Evolutionary conservation across 352 stramenopile genomes (phyloP).

Genomic region (Globisporangium heterothallicum): DNA sequence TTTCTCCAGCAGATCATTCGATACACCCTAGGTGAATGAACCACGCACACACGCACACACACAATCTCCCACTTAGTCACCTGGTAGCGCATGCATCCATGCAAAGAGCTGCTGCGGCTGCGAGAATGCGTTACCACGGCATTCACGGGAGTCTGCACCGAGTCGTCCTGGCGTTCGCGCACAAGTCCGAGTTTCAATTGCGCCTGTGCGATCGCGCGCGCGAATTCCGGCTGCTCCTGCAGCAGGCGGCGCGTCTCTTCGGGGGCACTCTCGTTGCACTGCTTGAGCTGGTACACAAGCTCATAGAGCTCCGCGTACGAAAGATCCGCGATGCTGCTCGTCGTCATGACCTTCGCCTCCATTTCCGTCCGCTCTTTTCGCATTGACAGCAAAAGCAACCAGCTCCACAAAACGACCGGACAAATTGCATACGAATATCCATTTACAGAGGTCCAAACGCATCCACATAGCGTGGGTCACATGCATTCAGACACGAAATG

Average conservation of each 20-base stretch:
- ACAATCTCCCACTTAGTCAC: too few relatives aligned
- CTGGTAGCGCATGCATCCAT: too few relatives aligned
- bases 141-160: slow-evolving; percentile 33
- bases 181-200: slow-evolving; percentile 74
- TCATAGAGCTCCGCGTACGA: slow-evolving; percentile 58
- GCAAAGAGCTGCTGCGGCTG: too few relatives aligned
- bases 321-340: slow-evolving; percentile 42
- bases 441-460: not conserved
- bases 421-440: not conserved
- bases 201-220: slow-evolving; percentile 59
- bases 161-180: slow-evolving; percentile 31
- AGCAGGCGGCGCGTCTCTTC: slow-evolving; percentile 62
- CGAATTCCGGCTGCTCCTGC: slow-evolving; percentile 71
- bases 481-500: not conserved
- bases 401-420: not conserved
- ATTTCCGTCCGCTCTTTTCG: slow-evolving; percentile 13
- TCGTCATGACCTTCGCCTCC: slow-evolving; percentile 19
- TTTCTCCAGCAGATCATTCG: slow-evolving; percentile 58
- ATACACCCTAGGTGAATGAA: slow-evolving; percentile 48
- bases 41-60: not conserved
- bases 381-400: not conserved
- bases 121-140: too few relatives aligned
- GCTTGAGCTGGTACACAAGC: slow-evolving; percentile 72
- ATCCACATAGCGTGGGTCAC: slow-evolving; percentile 4
- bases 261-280: slow-evolving; percentile 74